phyloP scores from a whole-genome alignment of 106 monocot species.

The Dendrobium officinale region DNA sequence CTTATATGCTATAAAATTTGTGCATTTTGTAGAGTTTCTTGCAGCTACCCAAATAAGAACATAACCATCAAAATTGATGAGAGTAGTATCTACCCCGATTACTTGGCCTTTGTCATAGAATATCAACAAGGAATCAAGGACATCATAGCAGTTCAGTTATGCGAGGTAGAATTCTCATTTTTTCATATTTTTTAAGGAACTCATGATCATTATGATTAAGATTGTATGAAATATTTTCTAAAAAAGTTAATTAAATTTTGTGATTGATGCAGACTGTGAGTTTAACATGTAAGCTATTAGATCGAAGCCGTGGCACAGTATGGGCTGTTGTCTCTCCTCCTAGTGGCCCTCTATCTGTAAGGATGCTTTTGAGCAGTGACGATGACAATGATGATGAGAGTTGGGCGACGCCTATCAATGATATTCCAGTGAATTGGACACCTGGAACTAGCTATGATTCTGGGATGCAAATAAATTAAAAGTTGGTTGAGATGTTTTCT shows the following conservation, averaged over 20 bases:
- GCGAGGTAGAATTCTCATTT: slow-evolving; percentile 34
- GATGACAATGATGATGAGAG: slow-evolving; percentile 44
- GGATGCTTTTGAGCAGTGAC: slow-evolving; percentile 48
- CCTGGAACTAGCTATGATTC: slow-evolving; percentile 49
- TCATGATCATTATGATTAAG: not conserved
- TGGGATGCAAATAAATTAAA: slow-evolving; percentile 47
- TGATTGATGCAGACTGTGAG: slow-evolving; percentile 41
- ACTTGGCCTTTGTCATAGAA: slow-evolving; percentile 59
- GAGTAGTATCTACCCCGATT: slow-evolving; percentile 47
- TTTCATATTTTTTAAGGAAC: not conserved
- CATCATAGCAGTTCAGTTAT: slow-evolving; percentile 57
- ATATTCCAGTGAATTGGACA: slow-evolving; percentile 51
- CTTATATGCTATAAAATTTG: not conserved
- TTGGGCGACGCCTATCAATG: slow-evolving; percentile 41
- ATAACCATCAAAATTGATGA: slow-evolving; percentile 60
- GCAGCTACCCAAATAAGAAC: slow-evolving; percentile 67
- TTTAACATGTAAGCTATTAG: slow-evolving; percentile 52
- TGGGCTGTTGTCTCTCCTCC: slow-evolving; percentile 54
- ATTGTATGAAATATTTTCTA: no score
- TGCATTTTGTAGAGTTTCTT: slow-evolving; percentile 33
- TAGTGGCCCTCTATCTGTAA: slow-evolving; percentile 42
- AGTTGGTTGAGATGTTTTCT: not conserved
- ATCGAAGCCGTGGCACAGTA: slow-evolving; percentile 54
- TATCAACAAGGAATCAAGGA: slow-evolving; percentile 56
- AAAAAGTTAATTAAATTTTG: not conserved